Conservation (phyloP, 2,329 filamentous ascomycete species). For the Aspergillus intermedius region DNA sequence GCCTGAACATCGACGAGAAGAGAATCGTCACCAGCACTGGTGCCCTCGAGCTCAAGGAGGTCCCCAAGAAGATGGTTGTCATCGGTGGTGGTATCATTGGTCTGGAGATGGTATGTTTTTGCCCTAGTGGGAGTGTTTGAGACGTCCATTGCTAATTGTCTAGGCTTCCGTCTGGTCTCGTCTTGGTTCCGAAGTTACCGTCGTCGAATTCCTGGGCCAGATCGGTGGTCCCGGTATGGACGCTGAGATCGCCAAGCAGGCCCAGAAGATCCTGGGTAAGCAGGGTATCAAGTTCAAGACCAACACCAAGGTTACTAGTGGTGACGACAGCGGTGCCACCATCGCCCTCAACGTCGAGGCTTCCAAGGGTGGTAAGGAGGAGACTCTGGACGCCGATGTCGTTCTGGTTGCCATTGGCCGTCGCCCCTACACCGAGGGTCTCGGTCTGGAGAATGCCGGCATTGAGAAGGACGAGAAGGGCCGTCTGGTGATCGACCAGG, state of each 20-base stretch:
- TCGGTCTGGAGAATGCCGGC: constrained; percentile 89
- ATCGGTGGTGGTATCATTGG: constrained; percentile 98
- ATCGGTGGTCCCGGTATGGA: constrained; percentile 99
- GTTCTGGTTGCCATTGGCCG: constrained; percentile 96
- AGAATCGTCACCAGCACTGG: constrained; percentile 94
- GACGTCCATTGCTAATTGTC: constrained; percentile 2
- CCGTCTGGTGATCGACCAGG: constrained; percentile 92
- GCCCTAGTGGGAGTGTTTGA: background rate
- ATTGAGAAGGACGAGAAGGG: constrained; percentile 71
- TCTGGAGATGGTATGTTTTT: constrained; percentile 73
- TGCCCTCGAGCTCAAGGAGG: constrained; percentile 78
- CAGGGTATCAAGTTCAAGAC: constrained; percentile 98
- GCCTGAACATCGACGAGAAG: constrained; percentile 94
- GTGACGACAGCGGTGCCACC: constrained; percentile 70
- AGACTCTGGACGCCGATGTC: constrained; percentile 87
- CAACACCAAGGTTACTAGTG: constrained; percentile 85
- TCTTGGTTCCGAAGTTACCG: constrained; percentile 87
- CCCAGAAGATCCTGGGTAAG: constrained; percentile 89
- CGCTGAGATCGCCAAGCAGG: constrained; percentile 78
- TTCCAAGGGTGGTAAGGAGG: constrained; percentile 91
- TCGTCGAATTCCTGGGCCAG: constrained; percentile 92
- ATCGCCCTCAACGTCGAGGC: constrained; percentile 82
- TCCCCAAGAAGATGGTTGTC: constrained; percentile 93
- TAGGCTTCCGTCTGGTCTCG: constrained; percentile 89
- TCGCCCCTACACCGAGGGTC: constrained; percentile 84